Evolutionary conservation across 1,139 yeast species (phyloP), one percentile per base, ranked within the genome.

Genomic region (Pichia sp.): DNA sequence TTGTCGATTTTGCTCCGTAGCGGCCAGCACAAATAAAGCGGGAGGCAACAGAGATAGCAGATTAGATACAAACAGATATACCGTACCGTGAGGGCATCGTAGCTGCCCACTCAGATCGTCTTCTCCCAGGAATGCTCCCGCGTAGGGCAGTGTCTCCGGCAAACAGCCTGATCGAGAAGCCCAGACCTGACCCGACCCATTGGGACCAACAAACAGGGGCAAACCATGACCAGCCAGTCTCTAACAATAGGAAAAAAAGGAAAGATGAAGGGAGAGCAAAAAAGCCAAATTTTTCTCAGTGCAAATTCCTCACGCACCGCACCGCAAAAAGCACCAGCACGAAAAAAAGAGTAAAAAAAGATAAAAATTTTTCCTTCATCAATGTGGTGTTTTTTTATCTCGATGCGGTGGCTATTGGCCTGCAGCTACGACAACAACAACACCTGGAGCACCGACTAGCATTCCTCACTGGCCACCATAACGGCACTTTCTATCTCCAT

Each of bases 351-450:
- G 39, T n/a, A 28, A 23, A 42, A 41, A 23, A 28, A 26, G 39
- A 26, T 44, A 26, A 28, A 44, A 44, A 16, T 30, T 30, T 42
- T 44, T 41, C 28, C 44, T 19, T 22, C 44, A 10, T 41, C 21
- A 25, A 16, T 30, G 26, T 21, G 34, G 31, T 18, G 37, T 31
- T n/a, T 10, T 31, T 31, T 31, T 31, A 19, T 41, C 21, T 22
- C 26, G 44, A 16, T 41, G 28, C 31, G 44, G 28, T 41, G 28
- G 28, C 44, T 30, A 25, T 40, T 41, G 28, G 44, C 44, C 44
- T 41, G 21, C 31, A 30, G 44, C 16, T 10, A 19, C 19, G 19
- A 16, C 28, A 25, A 22, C 42, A 40, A 31, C 37, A 31, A 31
- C 37, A 13, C 6, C 28, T 25, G 28, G 28, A 31, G 16, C 37